Evolutionary conservation across 2,329 filamentous ascomycete species (phyloP).

Genomic region (Alternaria alternata): DNA sequence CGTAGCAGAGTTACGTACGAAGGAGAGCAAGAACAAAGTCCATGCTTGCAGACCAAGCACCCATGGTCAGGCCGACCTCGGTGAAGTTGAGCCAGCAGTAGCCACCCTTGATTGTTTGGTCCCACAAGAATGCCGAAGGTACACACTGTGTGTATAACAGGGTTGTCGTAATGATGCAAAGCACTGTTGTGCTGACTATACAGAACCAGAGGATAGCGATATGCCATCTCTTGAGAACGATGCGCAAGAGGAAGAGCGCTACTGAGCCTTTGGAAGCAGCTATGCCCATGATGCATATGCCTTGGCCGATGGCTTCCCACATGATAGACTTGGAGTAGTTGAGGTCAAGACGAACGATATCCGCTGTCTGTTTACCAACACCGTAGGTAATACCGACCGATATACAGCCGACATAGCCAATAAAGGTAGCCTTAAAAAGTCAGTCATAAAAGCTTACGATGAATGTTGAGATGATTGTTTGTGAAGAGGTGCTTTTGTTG

Average conservation of each 20-base stretch:
- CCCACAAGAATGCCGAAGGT: conserved; percentile 39
- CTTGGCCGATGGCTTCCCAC: conserved; percentile 44
- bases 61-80: conserved; percentile 38
- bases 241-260: conserved; percentile 42
- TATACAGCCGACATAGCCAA: conserved; percentile 36
- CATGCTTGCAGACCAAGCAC: conserved; percentile 44
- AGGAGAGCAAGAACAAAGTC: conserved; percentile 48
- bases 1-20: conserved; percentile 16
- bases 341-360: conserved; percentile 22
- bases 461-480: neutral
- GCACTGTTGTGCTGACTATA: conserved; percentile 34
- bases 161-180: conserved; percentile 38
- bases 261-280: conserved; percentile 42
- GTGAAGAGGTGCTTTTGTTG: neutral
- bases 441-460: neutral
- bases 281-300: conserved; percentile 43
- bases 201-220: conserved; percentile 43
- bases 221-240: conserved; percentile 41
- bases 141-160: conserved; percentile 40
- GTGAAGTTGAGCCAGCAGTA: conserved; percentile 42
- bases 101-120: conserved; percentile 33
- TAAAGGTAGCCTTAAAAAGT: conserved; percentile 29
- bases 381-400: conserved; percentile 38
- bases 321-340: conserved; percentile 43
- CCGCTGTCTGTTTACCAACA: conserved; percentile 38